phyloP scores from a whole-genome alignment of 2,329 filamentous ascomycete genomes.

The Aspergillus neoniger region DNA sequence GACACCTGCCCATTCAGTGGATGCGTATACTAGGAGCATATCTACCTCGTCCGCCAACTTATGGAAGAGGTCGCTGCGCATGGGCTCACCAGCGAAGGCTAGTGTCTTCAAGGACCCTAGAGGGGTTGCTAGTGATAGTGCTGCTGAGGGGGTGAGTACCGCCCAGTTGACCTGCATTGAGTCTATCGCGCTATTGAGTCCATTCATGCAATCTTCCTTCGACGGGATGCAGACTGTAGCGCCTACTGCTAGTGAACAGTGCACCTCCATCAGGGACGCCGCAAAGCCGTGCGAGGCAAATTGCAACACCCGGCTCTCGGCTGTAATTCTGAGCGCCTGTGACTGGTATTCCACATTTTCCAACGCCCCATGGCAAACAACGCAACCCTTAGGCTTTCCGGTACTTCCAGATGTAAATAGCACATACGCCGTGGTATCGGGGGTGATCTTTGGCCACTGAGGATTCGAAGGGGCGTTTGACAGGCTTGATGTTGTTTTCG shows the following conservation, averaged over 20 bases:
- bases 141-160: not conserved
- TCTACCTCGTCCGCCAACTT: no score
- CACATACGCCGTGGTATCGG: not conserved
- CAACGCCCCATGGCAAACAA: no score
- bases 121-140: not conserved
- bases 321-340: no score
- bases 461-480: no score
- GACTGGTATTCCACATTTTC: no score
- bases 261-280: conserved; percentile 50
- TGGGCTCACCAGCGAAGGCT: not conserved
- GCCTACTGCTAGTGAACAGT: conserved; percentile 53
- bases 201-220: conserved; percentile 42
- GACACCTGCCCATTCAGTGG: no score
- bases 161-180: conserved; percentile 46
- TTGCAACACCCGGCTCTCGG: conserved; percentile 56
- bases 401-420: not conserved
- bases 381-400: conserved; percentile 44
- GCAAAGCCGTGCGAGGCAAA: conserved; percentile 54
- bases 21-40: no score
- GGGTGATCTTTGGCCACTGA: no score
- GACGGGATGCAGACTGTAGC: conserved; percentile 58
- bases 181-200: conserved; percentile 49
- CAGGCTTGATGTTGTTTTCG: no score
- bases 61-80: not conserved
- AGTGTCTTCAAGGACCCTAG: not conserved